These are phyloP conservation scores for Raffaelea albimanens DNA, from an alignment of 2,329 filamentous ascomycete species.

Conservation along the genomic window DNA sequence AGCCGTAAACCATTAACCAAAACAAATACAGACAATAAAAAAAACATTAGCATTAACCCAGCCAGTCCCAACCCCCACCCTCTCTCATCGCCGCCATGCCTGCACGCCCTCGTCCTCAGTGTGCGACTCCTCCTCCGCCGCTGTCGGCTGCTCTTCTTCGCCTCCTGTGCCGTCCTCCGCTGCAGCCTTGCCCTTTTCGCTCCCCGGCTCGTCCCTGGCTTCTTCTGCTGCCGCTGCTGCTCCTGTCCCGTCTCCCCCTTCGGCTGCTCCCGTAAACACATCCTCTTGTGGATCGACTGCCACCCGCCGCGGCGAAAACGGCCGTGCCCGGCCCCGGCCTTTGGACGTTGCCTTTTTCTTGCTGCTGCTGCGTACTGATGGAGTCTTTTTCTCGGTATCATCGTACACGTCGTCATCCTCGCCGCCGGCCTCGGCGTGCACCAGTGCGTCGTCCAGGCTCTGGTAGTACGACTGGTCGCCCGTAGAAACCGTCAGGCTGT, in stretches of 20 bases:
- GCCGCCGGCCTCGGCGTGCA: constrained; percentile 6
- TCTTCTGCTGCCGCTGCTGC: neutral
- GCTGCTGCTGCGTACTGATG: constrained; percentile 45
- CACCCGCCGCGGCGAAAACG: constrained; percentile 49
- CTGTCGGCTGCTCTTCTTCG: neutral
- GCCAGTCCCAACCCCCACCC: no score
- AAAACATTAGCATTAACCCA: no score
- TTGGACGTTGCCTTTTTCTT: constrained; percentile 39
- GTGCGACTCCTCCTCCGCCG: neutral
- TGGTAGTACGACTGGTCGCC: constrained; percentile 40
- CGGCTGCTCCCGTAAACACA: constrained; percentile 8
- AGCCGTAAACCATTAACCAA: no score
- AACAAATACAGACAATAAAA: no score
- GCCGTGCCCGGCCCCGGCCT: constrained; percentile 36
- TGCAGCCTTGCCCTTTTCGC: no score
- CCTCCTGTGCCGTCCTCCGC: no score
- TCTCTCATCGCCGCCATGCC: neutral
- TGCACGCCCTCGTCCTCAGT: neutral
- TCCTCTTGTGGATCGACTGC: constrained; percentile 22
- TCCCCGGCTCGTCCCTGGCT: no score
- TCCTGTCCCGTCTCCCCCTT: neutral
- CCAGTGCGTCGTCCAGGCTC: constrained; percentile 39
- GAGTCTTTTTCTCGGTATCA: constrained; percentile 21
- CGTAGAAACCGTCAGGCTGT: constrained; percentile 44
- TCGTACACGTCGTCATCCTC: no score